A percentile compares a stretch with the other conserved stretches of the same genome.
phyloP scores from a whole-genome alignment of 2,329 filamentous ascomycete species.

The Corynespora cassiicola region DNA sequence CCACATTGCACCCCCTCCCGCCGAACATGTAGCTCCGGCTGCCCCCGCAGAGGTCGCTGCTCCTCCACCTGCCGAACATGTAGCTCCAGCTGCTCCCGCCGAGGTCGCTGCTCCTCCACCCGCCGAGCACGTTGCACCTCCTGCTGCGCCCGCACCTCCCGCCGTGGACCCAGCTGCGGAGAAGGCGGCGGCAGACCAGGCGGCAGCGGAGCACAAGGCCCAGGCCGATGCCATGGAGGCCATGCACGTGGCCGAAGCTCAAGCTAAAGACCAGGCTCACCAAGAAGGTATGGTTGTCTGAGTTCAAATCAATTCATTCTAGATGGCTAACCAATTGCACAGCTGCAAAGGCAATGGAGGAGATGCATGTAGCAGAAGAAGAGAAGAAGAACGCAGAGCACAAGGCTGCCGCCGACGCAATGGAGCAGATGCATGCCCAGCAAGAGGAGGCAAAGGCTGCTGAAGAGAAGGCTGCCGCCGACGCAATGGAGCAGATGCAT shows the following conservation, averaged over 20 bases:
- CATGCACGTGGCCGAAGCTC: slow-evolving; percentile 18
- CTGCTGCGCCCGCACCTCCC: not conserved
- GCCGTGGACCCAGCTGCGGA: not conserved
- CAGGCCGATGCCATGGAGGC: slow-evolving; percentile 24
- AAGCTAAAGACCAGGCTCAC: slow-evolving; percentile 14
- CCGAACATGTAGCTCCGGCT: slow-evolving; percentile 1
- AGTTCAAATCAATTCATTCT: not conserved
- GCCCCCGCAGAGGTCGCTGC: slow-evolving; percentile 14
- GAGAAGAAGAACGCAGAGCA: slow-evolving; percentile 3
- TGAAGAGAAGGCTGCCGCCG: slow-evolving; percentile 5
- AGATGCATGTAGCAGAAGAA: slow-evolving; percentile 8
- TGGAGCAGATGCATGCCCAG: slow-evolving; percentile 15
- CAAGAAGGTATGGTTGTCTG: slow-evolving; percentile 19
- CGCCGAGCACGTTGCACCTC: slow-evolving; percentile 1
- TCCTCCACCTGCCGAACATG: slow-evolving; percentile 3
- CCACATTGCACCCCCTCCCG: not conserved
- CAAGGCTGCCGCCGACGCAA: slow-evolving; percentile 9
- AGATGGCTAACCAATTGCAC: slow-evolving; percentile 1
- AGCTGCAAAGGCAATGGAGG: slow-evolving; percentile 9
- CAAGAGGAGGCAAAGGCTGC: slow-evolving; percentile 14
- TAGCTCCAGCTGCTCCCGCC: slow-evolving; percentile 5
- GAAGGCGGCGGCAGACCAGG: slow-evolving; percentile 1
- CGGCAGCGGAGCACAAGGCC: slow-evolving; percentile 15
- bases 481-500: slow-evolving; percentile 1
- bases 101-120: slow-evolving; percentile 9